phyloP scores from a whole-genome alignment of 2,329 filamentous ascomycete genomes.

The Gyromitra esculenta region DNA sequence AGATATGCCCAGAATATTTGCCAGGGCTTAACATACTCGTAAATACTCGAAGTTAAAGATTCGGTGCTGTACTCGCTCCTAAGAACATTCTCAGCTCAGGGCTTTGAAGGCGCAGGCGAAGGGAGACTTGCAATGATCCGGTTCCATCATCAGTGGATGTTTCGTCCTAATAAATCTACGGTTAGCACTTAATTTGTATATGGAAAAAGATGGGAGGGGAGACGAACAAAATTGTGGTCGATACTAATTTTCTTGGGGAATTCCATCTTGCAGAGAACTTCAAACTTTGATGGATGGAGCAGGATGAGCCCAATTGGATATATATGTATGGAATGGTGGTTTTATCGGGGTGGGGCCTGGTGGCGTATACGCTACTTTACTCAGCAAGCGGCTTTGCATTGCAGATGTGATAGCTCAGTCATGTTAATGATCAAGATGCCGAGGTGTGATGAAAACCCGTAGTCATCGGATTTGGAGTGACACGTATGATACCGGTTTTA shows the following conservation, averaged over 20 bases:
- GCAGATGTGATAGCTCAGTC: neutral
- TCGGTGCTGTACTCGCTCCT: conserved; percentile 28
- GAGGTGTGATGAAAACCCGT: no score
- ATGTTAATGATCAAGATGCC: neutral
- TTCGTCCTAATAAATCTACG: conserved; percentile 9
- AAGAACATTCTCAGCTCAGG: neutral
- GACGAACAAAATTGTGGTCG: neutral
- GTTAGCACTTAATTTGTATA: neutral
- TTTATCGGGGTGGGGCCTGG: neutral
- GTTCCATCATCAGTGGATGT: neutral
- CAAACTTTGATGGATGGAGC: neutral
- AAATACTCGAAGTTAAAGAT: conserved; percentile 40
- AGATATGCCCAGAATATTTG: neutral
- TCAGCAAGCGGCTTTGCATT: neutral
- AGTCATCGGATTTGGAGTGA: no score
- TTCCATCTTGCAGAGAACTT: neutral
- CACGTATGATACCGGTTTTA: no score
- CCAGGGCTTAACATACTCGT: conserved; percentile 22
- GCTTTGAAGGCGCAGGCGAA: neutral
- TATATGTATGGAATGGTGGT: neutral
- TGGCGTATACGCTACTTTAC: neutral
- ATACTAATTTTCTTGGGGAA: conserved; percentile 3
- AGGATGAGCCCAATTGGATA: neutral
- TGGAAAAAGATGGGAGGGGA: neutral
- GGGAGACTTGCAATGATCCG: conserved; percentile 3